Evolutionary conservation across 208 protist species (phyloP), one percentile per base, ranked within the genome.

Genomic region (Plasmodiophora brassicae): DNA sequence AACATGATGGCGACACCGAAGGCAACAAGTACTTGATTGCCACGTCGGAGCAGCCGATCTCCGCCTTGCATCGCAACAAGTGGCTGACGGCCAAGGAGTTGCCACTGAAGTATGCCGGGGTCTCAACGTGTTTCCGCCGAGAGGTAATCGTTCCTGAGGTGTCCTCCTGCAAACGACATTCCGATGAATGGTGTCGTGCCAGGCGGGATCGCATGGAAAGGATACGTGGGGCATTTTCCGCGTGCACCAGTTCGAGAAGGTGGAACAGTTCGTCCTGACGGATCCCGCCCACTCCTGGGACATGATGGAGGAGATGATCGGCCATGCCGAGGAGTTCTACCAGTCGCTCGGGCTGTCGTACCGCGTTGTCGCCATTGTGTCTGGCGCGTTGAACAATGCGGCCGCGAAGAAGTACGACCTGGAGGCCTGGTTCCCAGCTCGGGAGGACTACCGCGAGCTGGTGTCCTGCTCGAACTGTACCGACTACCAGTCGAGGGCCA

Each of bases 391-490:
- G 8, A 99, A 99, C 93, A 96, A 99, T 92, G 98, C 99, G 10
- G 98, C 99, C 22, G 97, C 98, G 44, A 99, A 97, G 93, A 99
- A 99, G 94, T 99, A 97, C 88, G 99, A 99, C 93, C 91, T 99
- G 5, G 98, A 99, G 93, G 98, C 92, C n/a, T 99, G 97, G 96
- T 99, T 99, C 95, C 97, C 98, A 41, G 96, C 93, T 54, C 97
- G 95, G 41, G 95, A 94, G 0, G 93, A 93, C 0, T 99, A 97
- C 93, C 94, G 98, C 83, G 98, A 99, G 93, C 46, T 91, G 10
- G 98, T 99, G 25, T 99, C 98, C 45, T 99, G 98, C 94, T 99
- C 98, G 25, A 99, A 99, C 94, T 99, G 98, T 94, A 99, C 97
- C 1, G 98, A 99, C 93, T 99, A 99, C 93, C 98, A 91, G 85